Evolutionary conservation across 1,284 basidiomycete species (phyloP).

Genomic region (Ceratobasidium sp.): DNA sequence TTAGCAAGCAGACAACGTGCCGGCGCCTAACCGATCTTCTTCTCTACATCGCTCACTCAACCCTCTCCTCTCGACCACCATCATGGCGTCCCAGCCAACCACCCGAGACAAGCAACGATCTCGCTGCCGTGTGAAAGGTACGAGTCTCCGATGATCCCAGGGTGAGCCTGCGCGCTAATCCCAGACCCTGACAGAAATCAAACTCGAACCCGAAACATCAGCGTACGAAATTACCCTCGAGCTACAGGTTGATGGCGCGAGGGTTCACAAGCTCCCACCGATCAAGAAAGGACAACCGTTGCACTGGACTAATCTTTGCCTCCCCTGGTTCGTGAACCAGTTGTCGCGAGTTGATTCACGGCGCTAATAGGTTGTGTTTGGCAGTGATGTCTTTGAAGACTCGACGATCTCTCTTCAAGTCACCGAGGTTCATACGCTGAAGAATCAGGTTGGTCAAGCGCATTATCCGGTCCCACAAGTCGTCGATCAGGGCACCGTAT

Average conservation of each 20-base stretch:
- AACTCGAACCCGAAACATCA: neutral
- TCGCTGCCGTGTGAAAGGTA: too few relatives aligned
- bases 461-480: neutral
- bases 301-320: neutral
- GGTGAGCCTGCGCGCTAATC: too few relatives aligned
- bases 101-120: too few relatives aligned
- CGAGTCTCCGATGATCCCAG: too few relatives aligned
- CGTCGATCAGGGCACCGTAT: neutral
- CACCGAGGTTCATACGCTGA: neutral
- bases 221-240: neutral
- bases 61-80: too few relatives aligned
- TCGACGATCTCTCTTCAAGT: neutral
- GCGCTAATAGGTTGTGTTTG: too few relatives aligned
- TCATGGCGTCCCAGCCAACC: too few relatives aligned
- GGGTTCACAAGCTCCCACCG: neutral
- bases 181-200: neutral
- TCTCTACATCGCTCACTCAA: too few relatives aligned
- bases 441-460: neutral
- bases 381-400: neutral
- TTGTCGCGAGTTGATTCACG: too few relatives aligned
- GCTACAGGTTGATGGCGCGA: neutral
- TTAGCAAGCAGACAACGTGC: too few relatives aligned
- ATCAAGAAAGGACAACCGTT: neutral
- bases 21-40: too few relatives aligned
- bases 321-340: neutral